A percentile compares a stretch with the other conserved stretches of the same genome.
Evolutionary conservation across 352 stramenopile genomes (phyloP).

Genomic region (Pythium diclinum): DNA sequence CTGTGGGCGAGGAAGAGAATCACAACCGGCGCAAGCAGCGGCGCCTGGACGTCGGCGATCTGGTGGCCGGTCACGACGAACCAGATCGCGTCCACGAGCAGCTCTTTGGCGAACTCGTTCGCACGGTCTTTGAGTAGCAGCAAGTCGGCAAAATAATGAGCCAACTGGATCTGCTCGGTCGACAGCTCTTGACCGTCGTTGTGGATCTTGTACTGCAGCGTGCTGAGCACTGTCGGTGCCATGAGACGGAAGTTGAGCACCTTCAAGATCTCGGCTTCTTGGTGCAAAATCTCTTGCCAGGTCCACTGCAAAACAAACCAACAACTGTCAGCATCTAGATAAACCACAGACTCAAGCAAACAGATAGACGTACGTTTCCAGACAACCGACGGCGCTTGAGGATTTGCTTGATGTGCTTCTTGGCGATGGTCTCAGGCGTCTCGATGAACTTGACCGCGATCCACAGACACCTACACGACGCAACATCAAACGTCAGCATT

Average conservation of each 20-base stretch:
- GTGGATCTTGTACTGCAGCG: conserved; percentile 47
- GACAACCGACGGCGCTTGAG: conserved; percentile 52
- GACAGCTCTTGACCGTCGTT: conserved; percentile 15
- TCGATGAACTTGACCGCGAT: conserved; percentile 74
- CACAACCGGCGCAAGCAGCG: conserved; percentile 50
- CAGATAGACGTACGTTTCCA: conserved; percentile 45
- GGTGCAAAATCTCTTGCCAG: conserved; percentile 53
- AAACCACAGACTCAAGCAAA: too few relatives aligned
- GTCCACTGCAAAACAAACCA: conserved; percentile 41
- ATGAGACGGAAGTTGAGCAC: conserved; percentile 58
- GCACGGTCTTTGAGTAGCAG: conserved; percentile 45
- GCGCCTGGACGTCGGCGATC: conserved; percentile 43
- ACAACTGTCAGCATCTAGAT: neutral
- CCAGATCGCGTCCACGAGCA: conserved; percentile 59
- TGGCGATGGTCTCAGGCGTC: conserved; percentile 49
- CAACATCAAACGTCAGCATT: neutral
- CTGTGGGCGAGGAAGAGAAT: conserved; percentile 59
- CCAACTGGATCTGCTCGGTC: conserved; percentile 39
- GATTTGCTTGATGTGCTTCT: conserved; percentile 62
- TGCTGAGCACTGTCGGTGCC: conserved; percentile 38
- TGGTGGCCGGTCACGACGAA: conserved; percentile 48
- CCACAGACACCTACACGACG: conserved; percentile 49
- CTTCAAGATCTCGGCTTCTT: conserved; percentile 45
- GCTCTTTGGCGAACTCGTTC: conserved; percentile 39
- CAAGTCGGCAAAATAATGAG: conserved; percentile 59